These are phyloP conservation scores for Monosporascus cannonballus DNA, from an alignment of 2,329 filamentous ascomycete genomes.

Conservation along the genomic window DNA sequence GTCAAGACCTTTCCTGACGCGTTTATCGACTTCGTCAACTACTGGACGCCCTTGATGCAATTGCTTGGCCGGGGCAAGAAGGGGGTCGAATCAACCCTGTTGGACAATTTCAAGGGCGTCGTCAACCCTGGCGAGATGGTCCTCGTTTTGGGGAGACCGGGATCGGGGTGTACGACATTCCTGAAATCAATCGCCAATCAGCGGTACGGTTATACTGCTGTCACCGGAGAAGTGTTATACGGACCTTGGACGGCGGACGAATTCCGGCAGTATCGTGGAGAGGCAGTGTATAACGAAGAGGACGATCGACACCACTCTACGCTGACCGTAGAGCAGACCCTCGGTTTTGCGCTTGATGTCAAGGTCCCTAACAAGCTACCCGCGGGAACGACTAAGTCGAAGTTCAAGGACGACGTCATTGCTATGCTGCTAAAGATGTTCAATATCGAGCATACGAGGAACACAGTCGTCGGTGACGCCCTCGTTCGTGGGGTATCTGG, in stretches of 20 bases:
- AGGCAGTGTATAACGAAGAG: conserved; percentile 81
- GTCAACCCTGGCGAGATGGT: conserved; percentile 84
- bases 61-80: conserved; percentile 62
- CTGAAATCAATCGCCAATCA: conserved; percentile 64
- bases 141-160: conserved; percentile 72
- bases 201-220: conserved; percentile 47
- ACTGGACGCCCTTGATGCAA: conserved; percentile 57
- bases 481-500: conserved; percentile 77
- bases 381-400: conserved; percentile 61
- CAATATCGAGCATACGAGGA: conserved; percentile 82
- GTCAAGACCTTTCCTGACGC: conserved; percentile 72
- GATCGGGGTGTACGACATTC: conserved; percentile 65
- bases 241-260: conserved; percentile 66
- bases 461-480: conserved; percentile 78
- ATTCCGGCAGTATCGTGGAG: conserved; percentile 71
- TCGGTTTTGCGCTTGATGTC: conserved; percentile 77
- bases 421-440: conserved; percentile 81
- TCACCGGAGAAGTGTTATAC: conserved; percentile 67
- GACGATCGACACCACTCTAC: conserved; percentile 83
- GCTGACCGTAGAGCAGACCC: conserved; percentile 79
- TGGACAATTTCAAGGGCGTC: conserved; percentile 65
- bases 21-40: conserved; percentile 70
- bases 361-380: conserved; percentile 80
- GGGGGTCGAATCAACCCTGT: conserved; percentile 64
- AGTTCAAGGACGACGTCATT: conserved; percentile 73